Evolutionary conservation across 1,139 yeast species (phyloP).

Genomic region (Geotrichum restrictum): DNA sequence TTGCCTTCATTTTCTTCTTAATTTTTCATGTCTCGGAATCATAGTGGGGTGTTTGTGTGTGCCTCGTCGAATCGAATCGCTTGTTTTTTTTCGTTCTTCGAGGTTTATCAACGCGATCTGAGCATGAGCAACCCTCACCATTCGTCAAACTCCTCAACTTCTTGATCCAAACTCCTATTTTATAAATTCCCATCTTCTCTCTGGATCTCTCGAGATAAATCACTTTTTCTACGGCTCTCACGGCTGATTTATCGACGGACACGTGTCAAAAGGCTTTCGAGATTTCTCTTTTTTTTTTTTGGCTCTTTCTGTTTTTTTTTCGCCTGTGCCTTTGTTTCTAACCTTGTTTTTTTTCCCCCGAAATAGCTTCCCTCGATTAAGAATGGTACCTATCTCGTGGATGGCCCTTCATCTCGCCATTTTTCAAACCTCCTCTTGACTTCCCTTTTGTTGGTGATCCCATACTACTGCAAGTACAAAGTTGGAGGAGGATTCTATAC

Average conservation of each 20-base stretch:
- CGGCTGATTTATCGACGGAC: background rate
- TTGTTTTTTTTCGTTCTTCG: background rate
- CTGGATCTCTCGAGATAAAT: background rate
- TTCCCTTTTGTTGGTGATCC: slow-evolving; percentile 54
- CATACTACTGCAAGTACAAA: slow-evolving; percentile 60
- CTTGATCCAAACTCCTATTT: no score
- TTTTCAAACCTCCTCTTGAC: slow-evolving; percentile 63
- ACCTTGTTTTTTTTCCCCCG: background rate
- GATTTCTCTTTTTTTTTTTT: background rate
- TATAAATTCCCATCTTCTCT: no score
- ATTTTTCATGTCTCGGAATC: background rate
- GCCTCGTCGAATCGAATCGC: background rate
- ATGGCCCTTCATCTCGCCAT: slow-evolving; percentile 79
- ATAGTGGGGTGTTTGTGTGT: background rate
- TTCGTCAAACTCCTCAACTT: no score
- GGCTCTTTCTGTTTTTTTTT: no score
- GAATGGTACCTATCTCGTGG: slow-evolving; percentile 87
- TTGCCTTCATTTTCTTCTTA: slow-evolving; percentile 1
- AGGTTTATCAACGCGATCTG: background rate
- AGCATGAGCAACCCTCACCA: background rate
- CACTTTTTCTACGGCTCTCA: background rate
- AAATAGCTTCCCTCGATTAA: slow-evolving; percentile 65
- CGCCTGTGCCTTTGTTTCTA: background rate
- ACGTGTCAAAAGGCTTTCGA: background rate
- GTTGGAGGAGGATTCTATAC: slow-evolving; percentile 73